phyloP scores from a whole-genome alignment of 2,329 filamentous ascomycete species.

The Aspergillus brunneoviolaceus region DNA sequence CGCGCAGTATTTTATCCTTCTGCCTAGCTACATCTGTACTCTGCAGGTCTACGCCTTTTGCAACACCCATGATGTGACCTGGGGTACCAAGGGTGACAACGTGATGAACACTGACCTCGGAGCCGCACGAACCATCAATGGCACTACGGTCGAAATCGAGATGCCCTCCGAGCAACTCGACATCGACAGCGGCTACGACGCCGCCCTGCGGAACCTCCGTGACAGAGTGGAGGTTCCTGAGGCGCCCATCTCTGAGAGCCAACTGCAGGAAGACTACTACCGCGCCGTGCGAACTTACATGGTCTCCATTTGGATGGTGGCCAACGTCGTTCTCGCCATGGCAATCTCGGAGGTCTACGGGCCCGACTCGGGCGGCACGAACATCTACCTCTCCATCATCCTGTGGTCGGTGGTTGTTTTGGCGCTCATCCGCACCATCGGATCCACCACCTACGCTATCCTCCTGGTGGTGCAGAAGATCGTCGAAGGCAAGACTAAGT shows the following conservation, averaged over 20 bases:
- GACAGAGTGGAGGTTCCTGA: conserved; percentile 81
- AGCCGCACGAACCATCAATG: conserved; percentile 73
- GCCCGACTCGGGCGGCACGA: conserved; percentile 68
- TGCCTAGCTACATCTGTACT: conserved; percentile 94
- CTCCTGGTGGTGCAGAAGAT: conserved; percentile 81
- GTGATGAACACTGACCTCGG: conserved; percentile 90
- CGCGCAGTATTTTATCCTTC: conserved; percentile 85
- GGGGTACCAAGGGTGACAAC: conserved; percentile 99
- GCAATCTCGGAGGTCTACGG: conserved; percentile 83
- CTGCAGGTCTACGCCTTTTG: conserved; percentile 98
- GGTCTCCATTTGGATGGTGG: conserved; percentile 91
- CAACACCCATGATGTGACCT: conserved; percentile 98
- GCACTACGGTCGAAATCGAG: conserved; percentile 83
- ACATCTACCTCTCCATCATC: conserved; percentile 90
- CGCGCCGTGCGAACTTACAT: conserved; percentile 96
- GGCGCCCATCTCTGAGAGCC: conserved; percentile 64
- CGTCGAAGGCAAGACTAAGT: conserved; percentile 79
- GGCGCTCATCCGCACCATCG: conserved; percentile 84
- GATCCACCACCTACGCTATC: conserved; percentile 75
- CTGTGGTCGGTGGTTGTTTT: conserved; percentile 86
- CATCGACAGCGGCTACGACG: conserved; percentile 96
- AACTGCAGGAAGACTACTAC: conserved; percentile 98
- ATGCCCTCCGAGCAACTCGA: conserved; percentile 98
- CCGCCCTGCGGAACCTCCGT: conserved; percentile 91
- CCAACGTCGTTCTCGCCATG: conserved; percentile 93